phyloP scores from a whole-genome alignment of 2,329 filamentous ascomycete genomes.

The Pyrenochaeta sp. region DNA sequence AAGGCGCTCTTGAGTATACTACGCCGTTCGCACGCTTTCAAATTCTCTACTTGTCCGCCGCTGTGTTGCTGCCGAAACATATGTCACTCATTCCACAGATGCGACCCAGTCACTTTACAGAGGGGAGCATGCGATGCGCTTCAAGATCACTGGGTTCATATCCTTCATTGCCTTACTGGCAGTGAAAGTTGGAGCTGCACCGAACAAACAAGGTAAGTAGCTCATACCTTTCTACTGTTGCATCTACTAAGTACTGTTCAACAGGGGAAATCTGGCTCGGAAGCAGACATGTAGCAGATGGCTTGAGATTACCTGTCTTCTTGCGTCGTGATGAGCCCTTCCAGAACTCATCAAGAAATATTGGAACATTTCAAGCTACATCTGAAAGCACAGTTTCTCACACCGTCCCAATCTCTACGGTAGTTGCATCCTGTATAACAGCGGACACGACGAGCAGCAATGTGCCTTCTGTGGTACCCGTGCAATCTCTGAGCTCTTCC shows the following conservation, averaged over 20 bases:
- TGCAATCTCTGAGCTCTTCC: background rate
- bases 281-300: conserved; percentile 4
- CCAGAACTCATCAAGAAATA: background rate
- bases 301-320: background rate
- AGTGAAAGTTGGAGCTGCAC: conserved; percentile 7
- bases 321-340: background rate
- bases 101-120: conserved; percentile 38
- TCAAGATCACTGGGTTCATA: conserved; percentile 37
- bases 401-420: background rate
- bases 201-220: conserved; percentile 9
- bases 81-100: conserved; percentile 34
- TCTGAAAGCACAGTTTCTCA: background rate
- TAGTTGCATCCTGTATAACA: background rate
- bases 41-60: conserved; percentile 28
- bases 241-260: background rate
- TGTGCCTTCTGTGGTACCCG: background rate
- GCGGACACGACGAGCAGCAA: background rate
- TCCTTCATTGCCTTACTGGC: conserved; percentile 14
- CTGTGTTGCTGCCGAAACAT: conserved; percentile 27
- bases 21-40: conserved; percentile 39
- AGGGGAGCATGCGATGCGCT: conserved; percentile 49
- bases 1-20: conserved; percentile 31
- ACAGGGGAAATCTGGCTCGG: background rate
- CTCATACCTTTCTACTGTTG: background rate
- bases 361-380: background rate